Evolutionary conservation across 2,329 filamentous ascomycete genomes (phyloP), one percentile per base, ranked within the genome.

Genomic region (Fusarium sp.): DNA sequence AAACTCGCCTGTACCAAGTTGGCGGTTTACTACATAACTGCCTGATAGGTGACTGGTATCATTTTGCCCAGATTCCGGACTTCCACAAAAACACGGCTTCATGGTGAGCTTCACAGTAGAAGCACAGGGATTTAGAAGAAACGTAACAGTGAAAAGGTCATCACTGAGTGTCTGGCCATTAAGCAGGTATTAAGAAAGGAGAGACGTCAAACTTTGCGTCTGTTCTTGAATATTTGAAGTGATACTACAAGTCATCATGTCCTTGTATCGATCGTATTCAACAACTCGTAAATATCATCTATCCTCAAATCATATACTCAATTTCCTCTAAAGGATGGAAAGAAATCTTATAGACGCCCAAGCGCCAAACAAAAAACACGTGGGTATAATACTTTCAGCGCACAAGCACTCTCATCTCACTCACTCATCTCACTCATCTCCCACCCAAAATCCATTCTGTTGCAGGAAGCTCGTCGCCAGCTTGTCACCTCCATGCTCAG

Each of bases 401-500:
- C 63, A 29, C 32, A 27, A 29, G 22, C 24, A 52, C 22, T 15
- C 24, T 40, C 32, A 40, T n/a, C 46, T 49, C 18, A 14, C 46
- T 49, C 18, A 14, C 12, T 30, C 34, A 38, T 27, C 34, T 38
- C 34, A 24, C 30, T 34, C 47, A 18, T 8, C 32, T 77, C 69
- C 76, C 76, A 74, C 76, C 77, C 79, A 77, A 51, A 80, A 79
- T 75, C 85, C 84, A 70, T 86, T 84, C 81, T 97, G 93, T 70
- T 91, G 87, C 79, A 98, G 83, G 81, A 95, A 95, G 78, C 91
- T 92, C 77, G 89, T 91, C 22, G 95, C 95, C 73, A 97, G 84
- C 76, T 92, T 88, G 78, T 98, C 95, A 2, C 94, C 94, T n/a
- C 94, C 94, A 58, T 88, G 87, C 74, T 93, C 92, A 40, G 93